Conservation (phyloP, 768 basidiomycete species). For the Tricholomella constricta region DNA sequence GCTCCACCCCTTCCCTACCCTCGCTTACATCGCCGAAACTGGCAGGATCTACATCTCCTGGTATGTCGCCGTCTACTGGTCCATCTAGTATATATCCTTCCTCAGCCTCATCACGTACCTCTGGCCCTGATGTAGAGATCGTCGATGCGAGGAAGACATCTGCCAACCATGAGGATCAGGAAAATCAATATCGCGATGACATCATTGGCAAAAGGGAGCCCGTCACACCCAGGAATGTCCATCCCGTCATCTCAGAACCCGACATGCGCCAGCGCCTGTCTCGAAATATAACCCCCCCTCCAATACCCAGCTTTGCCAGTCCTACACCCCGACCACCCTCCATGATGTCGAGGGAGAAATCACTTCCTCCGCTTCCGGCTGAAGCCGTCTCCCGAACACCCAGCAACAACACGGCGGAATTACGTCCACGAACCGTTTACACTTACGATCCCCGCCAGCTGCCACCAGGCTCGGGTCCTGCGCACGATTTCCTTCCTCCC, state of each 20-base stretch:
- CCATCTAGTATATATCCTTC: constrained; percentile 77
- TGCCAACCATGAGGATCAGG: constrained; percentile 45
- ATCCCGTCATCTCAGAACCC: constrained; percentile 61
- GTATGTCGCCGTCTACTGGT: constrained; percentile 74
- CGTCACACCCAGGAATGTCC: constrained; percentile 40
- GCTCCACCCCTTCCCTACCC: constrained; percentile 70
- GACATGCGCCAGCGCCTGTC: constrained; percentile 54
- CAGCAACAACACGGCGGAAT: constrained; percentile 37
- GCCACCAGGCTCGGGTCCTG: constrained; percentile 43
- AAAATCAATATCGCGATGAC: constrained; percentile 36
- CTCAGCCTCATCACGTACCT: constrained; percentile 70
- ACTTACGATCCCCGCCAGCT: constrained; percentile 57
- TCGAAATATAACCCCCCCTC: constrained; percentile 32
- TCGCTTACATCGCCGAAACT: constrained; percentile 59
- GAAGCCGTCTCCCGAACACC: constrained; percentile 43
- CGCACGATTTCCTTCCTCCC: constrained; percentile 59
- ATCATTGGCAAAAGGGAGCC: constrained; percentile 32
- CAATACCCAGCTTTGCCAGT: constrained; percentile 21
- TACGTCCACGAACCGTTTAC: constrained; percentile 67
- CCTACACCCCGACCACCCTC: constrained; percentile 17
- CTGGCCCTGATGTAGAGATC: constrained; percentile 57
- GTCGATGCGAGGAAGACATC: constrained; percentile 43
- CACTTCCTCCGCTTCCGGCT: constrained; percentile 73
- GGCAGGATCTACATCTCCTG: constrained; percentile 49
- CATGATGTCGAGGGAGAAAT: constrained; percentile 62